These are phyloP conservation scores for Gynostemma pentaphyllum DNA, from an alignment of 306 rosid species.

Conservation along the genomic window DNA sequence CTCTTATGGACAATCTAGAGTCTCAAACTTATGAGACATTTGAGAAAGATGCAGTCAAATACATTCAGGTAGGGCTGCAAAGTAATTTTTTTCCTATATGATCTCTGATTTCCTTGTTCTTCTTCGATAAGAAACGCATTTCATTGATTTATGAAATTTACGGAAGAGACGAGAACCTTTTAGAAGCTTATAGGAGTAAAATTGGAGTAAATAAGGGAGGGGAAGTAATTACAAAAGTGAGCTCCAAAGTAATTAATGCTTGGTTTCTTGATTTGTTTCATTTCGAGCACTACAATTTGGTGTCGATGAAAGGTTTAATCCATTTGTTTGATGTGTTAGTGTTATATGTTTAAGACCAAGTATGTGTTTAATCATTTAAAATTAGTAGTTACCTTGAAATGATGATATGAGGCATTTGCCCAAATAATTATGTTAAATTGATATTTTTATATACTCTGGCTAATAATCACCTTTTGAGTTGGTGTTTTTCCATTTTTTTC, in stretches of 20 bases:
- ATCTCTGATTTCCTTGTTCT: too few species aligned
- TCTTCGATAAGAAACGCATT: too few species aligned
- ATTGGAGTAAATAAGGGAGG: not conserved
- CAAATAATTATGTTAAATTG: not conserved
- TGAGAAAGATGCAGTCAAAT: slow-evolving; percentile 83
- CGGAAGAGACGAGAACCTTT: too few species aligned
- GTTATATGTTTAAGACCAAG: too few species aligned
- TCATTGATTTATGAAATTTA: too few species aligned
- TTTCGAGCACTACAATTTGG: not conserved
- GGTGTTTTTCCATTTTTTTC: not conserved
- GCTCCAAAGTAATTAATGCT: not conserved
- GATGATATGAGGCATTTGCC: not conserved
- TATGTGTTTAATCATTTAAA: not conserved
- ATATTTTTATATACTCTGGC: not conserved
- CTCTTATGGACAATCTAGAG: slow-evolving; percentile 96
- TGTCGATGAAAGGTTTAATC: not conserved
- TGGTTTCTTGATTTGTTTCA: not conserved
- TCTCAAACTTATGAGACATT: slow-evolving; percentile 97
- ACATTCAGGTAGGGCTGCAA: slow-evolving; percentile 58
- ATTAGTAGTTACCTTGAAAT: not conserved
- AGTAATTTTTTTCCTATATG: not conserved
- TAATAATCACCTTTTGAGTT: not conserved
- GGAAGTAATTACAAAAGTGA: too few species aligned
- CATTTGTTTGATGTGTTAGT: not conserved
- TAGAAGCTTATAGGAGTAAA: too few species aligned